These are phyloP conservation scores for Auxenochlorella pyrenoidosa DNA, from an alignment of 139 green algal species.

Conservation along the genomic window DNA sequence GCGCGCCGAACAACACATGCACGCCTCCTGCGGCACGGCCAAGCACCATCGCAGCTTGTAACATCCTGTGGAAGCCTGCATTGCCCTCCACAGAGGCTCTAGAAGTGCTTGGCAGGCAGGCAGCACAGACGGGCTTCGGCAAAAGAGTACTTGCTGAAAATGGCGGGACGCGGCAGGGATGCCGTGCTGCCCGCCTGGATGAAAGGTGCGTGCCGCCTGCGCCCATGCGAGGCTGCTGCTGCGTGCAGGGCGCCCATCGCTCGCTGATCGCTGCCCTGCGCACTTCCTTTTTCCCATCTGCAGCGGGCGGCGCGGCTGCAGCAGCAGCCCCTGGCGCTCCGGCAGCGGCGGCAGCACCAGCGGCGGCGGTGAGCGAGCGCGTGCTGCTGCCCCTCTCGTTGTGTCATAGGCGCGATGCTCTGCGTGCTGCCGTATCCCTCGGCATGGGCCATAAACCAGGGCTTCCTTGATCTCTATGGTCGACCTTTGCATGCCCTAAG, in stretches of 20 bases:
- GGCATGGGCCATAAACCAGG: no score
- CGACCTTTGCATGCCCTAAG: neutral
- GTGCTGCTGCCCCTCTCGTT: neutral
- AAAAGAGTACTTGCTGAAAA: neutral
- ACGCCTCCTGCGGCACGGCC: no score
- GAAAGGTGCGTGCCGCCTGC: constrained; percentile 18
- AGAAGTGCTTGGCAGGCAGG: no score
- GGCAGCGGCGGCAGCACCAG: neutral
- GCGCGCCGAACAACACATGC: no score
- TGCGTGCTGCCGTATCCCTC: neutral
- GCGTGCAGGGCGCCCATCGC: neutral
- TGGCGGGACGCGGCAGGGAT: constrained; percentile 42
- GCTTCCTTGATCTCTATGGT: neutral
- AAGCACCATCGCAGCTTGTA: neutral
- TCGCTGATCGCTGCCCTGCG: neutral
- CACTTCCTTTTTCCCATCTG: no score
- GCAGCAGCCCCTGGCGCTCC: constrained; percentile 18
- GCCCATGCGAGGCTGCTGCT: neutral
- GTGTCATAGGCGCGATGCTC: neutral
- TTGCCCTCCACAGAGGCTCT: no score
- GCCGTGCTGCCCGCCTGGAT: constrained; percentile 54
- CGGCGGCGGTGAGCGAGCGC: neutral
- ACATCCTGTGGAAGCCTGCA: no score
- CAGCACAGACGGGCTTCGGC: neutral
- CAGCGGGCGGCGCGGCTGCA: neutral